These are phyloP conservation scores for Pythium aphanidermatum DNA, from an alignment of 352 stramenopile genomes.

Conservation along the genomic window DNA sequence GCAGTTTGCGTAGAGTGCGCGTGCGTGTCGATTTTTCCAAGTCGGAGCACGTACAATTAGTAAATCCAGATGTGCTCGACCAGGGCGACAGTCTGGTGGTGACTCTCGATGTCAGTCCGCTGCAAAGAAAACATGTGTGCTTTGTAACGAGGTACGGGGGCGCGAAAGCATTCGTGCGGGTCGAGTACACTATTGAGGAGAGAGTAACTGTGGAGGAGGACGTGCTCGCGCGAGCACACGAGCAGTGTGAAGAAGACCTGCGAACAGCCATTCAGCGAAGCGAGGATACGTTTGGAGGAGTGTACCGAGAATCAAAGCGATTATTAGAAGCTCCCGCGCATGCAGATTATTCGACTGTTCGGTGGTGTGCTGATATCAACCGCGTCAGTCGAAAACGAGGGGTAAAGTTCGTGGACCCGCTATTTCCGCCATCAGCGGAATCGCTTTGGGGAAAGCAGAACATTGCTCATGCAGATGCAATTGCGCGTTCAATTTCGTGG, in stretches of 20 bases:
- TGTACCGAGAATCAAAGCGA: no score
- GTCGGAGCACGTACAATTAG: constrained; percentile 31
- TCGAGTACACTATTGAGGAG: no score
- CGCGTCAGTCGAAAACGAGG: constrained; percentile 21
- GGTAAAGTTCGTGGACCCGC: constrained; percentile 33
- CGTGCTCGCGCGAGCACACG: no score
- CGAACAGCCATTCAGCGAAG: no score
- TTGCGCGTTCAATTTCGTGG: constrained; percentile 3
- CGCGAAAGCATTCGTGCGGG: no score
- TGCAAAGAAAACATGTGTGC: no score
- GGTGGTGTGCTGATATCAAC: constrained; percentile 30
- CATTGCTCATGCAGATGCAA: not conserved
- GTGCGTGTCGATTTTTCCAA: constrained; percentile 41
- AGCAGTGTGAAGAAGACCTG: no score
- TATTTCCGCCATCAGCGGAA: constrained; percentile 17
- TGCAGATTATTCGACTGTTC: no score
- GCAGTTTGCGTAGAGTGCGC: constrained; percentile 25
- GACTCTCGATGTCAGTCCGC: constrained; percentile 24
- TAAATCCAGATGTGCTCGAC: constrained; percentile 2
- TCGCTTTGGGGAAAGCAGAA: not conserved
- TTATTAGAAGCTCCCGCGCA: no score
- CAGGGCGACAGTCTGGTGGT: constrained; percentile 17
- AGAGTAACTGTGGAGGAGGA: no score
- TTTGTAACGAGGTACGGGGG: no score
- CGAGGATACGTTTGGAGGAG: no score